phyloP scores from a whole-genome alignment of 495 filamentous ascomycete genomes.

The Viridothelium virens region DNA sequence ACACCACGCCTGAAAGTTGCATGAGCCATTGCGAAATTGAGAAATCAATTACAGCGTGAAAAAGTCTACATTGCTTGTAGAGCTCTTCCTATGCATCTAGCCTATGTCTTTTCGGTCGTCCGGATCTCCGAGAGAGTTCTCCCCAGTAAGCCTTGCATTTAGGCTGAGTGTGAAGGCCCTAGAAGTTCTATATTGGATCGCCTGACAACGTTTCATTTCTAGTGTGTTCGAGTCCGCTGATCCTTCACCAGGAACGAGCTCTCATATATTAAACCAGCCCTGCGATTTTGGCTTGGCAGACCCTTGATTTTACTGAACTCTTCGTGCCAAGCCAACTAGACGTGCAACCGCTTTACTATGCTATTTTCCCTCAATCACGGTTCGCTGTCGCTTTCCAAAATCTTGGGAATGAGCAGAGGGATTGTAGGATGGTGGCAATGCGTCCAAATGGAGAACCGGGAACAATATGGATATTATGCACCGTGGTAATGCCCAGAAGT shows the following conservation, averaged over 20 bases:
- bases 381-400: not conserved
- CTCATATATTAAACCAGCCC: not conserved
- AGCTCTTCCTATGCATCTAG: not conserved
- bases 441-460: not conserved
- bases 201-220: conserved; percentile 9
- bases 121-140: conserved; percentile 7
- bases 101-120: not conserved
- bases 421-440: not conserved
- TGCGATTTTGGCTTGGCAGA: conserved; percentile 8
- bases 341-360: not conserved
- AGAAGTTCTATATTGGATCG: not conserved
- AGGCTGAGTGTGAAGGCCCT: not conserved
- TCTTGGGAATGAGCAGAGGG: not conserved
- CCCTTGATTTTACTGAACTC: conserved; percentile 1
- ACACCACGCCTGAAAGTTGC: conserved; percentile 5
- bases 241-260: not conserved
- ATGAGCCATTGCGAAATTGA: conserved; percentile 1
- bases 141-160: not conserved
- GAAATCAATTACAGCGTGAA: conserved; percentile 4
- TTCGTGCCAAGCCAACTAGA: not conserved
- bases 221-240: not conserved
- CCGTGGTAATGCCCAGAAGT: not conserved
- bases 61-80: conserved; percentile 1
- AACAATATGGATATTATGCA: conserved; percentile 5
- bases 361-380: conserved; percentile 1